Percentiles rank a stretch among this genome's conserved stretches.
Evolutionary conservation across 2,329 filamentous ascomycete genomes (phyloP).

Genomic region (Colletotrichum salicis): DNA sequence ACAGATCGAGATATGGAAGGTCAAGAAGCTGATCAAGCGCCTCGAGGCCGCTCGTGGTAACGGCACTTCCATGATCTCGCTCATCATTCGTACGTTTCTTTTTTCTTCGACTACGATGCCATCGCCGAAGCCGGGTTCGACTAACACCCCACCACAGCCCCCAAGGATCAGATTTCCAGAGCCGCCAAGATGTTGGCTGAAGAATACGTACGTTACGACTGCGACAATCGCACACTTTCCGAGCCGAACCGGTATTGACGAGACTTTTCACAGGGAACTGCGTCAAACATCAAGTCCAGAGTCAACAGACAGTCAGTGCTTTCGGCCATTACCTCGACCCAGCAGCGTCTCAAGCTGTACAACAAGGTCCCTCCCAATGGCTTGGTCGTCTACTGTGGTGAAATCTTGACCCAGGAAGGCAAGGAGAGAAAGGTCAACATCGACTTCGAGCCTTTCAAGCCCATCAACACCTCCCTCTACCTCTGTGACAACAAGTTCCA

Average conservation of each 20-base stretch:
- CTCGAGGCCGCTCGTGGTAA: conserved; percentile 97
- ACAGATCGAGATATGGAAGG: conserved; percentile 89
- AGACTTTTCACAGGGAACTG: conserved; percentile 78
- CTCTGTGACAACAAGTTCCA: conserved; percentile 99
- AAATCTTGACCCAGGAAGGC: conserved; percentile 98
- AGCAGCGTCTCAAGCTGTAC: conserved; percentile 98
- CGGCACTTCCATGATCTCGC: conserved; percentile 99
- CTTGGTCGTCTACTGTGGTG: conserved; percentile 98
- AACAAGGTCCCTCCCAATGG: conserved; percentile 99
- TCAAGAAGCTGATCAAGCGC: conserved; percentile 99
- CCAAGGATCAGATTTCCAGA: conserved; percentile 97
- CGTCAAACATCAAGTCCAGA: conserved; percentile 99
- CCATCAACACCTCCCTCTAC: conserved; percentile 99
- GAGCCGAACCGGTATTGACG: conserved; percentile 40
- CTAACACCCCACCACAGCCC: conserved; percentile 66
- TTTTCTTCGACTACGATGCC: conserved; percentile 19
- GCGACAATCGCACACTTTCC: not conserved
- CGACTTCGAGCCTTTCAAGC: conserved; percentile 99
- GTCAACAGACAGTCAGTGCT: conserved; percentile 98
- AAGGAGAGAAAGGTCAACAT: conserved; percentile 99
- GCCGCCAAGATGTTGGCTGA: conserved; percentile 99
- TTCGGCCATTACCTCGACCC: conserved; percentile 97
- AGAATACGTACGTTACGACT: conserved; percentile 82
- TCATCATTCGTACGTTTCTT: conserved; percentile 83
- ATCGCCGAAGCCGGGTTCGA: conserved; percentile 1